phyloP scores from a whole-genome alignment of 371 early-diverging fungal species.

The Syncephalastrum sp. region DNA sequence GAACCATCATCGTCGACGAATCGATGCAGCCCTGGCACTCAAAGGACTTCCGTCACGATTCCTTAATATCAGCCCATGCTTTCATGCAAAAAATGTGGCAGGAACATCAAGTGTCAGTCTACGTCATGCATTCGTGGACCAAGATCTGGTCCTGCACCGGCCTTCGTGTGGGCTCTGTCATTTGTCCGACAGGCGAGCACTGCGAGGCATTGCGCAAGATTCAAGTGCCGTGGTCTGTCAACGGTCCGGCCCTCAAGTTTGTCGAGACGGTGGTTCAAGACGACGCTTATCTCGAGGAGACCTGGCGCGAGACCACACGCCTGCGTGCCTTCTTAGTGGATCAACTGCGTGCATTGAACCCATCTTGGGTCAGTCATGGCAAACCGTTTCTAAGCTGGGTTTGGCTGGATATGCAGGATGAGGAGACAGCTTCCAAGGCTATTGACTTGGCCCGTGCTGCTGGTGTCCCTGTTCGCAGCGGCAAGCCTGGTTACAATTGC shows the following conservation, averaged over 20 bases:
- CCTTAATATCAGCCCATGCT: slow-evolving; percentile 64
- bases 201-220: slow-evolving; percentile 67
- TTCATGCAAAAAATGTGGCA: slow-evolving; percentile 57
- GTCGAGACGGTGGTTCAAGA: slow-evolving; percentile 76
- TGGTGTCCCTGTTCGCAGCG: slow-evolving; percentile 83
- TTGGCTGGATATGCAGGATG: slow-evolving; percentile 72
- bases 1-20: slow-evolving; percentile 80
- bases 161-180: slow-evolving; percentile 81
- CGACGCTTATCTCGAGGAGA: slow-evolving; percentile 62
- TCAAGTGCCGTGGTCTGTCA: slow-evolving; percentile 91
- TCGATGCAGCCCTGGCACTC: slow-evolving; percentile 91
- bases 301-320: slow-evolving; percentile 70
- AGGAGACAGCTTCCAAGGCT: slow-evolving; percentile 55
- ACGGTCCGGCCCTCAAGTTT: slow-evolving; percentile 77
- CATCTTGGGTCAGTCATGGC: slow-evolving; percentile 70
- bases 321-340: slow-evolving; percentile 66
- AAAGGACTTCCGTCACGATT: slow-evolving; percentile 70
- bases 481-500: slow-evolving; percentile 75
- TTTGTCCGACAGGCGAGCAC: slow-evolving; percentile 74
- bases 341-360: slow-evolving; percentile 39
- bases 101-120: slow-evolving; percentile 67
- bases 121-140: slow-evolving; percentile 89
- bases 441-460: slow-evolving; percentile 65
- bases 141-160: slow-evolving; percentile 92
- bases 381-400: slow-evolving; percentile 81